Evolutionary conservation across 768 basidiomycete genomes (phyloP), one percentile per base, ranked within the genome.

Genomic region (Podaxis sp.): DNA sequence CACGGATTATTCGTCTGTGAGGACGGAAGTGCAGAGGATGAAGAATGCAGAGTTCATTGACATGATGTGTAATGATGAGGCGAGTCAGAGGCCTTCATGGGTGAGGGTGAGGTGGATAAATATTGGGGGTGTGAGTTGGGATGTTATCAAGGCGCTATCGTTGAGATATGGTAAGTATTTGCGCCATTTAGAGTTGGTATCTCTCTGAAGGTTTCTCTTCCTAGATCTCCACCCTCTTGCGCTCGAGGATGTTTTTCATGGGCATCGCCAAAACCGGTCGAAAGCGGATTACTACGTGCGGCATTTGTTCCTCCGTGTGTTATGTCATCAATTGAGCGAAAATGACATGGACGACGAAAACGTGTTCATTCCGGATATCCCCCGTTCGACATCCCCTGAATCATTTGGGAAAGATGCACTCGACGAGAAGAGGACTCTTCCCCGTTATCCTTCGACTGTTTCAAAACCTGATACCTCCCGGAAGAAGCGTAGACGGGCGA

Each of bases 71-170:
- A 76, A 81, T 63, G 69, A 71, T 13, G 70, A 64, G 6, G 81
- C 82, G 5, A 79, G 82, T 62, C 72, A 74, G 60, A 77, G 78
- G 59, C 83, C 85, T 64, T 73, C 81, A 3, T 89, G 86, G 87
- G 83, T 82, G 27, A 87, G 83, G 68, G 89, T 89, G 17, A 75
- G 90, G 56, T 91, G 88, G 89, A 89, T 90, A 57, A 88, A 88
- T 66, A 80, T 90, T 64, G 85, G 82, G 24, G 90, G 89, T 4
- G 67, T 83, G 64, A 82, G 83, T 65, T 91, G 88, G 87, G 88
- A 90, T 67, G 87, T 91, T 40, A 80, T 91, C 66, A 87, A 86
- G 67, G 83, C 84, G 0, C 72, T 90, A 36, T 85, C 86, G 19
- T 71, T 90, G 61, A 83, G 82, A 71, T 89, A 88, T 67, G 79